Conservation (phyloP, 495 filamentous ascomycete genomes). For the Penicillium lividum region DNA sequence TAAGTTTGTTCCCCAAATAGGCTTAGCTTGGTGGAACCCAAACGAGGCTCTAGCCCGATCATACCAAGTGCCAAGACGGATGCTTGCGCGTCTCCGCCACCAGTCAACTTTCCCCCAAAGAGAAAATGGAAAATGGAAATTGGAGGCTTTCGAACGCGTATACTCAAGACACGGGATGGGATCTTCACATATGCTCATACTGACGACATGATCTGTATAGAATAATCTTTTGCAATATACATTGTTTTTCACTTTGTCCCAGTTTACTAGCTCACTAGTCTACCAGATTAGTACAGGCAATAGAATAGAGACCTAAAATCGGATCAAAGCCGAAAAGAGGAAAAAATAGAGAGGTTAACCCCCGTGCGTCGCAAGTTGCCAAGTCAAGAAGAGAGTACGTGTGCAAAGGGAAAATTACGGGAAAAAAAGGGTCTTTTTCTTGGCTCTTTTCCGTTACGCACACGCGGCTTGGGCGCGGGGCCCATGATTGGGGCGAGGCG, state of each 20-base stretch:
- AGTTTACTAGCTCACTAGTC: too few species aligned
- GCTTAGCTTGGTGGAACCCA: conserved; percentile 26
- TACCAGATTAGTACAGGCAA: too few species aligned
- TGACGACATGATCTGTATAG: conserved; percentile 5
- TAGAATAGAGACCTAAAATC: too few species aligned
- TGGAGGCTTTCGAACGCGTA: conserved; percentile 24
- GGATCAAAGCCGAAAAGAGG: too few species aligned
- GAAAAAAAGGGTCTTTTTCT: conserved; percentile 34
- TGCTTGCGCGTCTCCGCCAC: conserved; percentile 50
- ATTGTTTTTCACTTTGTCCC: too few species aligned
- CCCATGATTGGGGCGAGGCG: conserved; percentile 46
- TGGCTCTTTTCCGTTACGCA: conserved; percentile 38
- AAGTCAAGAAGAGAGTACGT: conserved; percentile 25
- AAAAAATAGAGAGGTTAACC: not conserved
- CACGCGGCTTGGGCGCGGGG: conserved; percentile 48
- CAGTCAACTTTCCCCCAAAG: conserved; percentile 12
- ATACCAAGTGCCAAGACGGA: conserved; percentile 43
- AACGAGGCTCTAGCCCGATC: conserved; percentile 41
- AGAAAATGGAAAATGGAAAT: conserved; percentile 7
- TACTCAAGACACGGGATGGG: conserved; percentile 16
- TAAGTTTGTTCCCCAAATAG: conserved; percentile 9
- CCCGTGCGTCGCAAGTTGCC: conserved; percentile 14
- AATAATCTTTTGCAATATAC: too few species aligned
- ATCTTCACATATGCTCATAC: conserved; percentile 18
- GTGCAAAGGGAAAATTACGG: conserved; percentile 20